Conservation (phyloP, 1,139 yeast species). For the Magnusiomyces starmeri region DNA sequence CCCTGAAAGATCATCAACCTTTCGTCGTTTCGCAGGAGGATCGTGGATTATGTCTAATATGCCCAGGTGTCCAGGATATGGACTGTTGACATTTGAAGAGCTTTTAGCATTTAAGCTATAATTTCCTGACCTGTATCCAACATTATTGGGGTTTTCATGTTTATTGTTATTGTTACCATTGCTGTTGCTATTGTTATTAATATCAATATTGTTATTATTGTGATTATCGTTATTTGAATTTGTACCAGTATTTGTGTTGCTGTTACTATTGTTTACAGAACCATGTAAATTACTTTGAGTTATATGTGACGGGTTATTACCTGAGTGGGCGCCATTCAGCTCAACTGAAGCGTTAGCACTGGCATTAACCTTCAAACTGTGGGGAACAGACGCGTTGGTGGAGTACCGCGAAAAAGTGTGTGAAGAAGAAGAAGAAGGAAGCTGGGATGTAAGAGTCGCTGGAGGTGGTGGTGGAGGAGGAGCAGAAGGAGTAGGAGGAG, state of each 20-base stretch:
- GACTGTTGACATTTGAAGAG: no score
- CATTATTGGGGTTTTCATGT: no score
- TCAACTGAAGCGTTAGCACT: neutral
- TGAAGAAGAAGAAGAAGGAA: no score
- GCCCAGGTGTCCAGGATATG: slow-evolving; percentile 2
- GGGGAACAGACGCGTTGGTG: neutral
- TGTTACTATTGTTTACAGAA: no score
- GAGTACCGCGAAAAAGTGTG: no score
- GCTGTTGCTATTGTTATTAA: no score
- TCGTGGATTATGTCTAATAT: slow-evolving; percentile 6
- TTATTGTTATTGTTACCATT: no score
- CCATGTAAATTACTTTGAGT: neutral
- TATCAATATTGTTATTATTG: no score
- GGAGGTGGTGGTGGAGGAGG: neutral
- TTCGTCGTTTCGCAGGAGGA: neutral
- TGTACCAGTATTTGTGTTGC: no score
- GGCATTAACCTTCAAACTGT: neutral
- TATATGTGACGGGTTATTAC: neutral
- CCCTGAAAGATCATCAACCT: neutral
- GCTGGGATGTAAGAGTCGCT: neutral
- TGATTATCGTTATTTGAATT: no score
- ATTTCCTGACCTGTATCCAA: no score
- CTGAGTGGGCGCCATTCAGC: neutral
- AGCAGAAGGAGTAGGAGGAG: neutral
- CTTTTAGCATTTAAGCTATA: no score